Evolutionary conservation across 2,329 filamentous ascomycete genomes (phyloP), one percentile per base, ranked within the genome.

Genomic region (Colletotrichum sp.): DNA sequence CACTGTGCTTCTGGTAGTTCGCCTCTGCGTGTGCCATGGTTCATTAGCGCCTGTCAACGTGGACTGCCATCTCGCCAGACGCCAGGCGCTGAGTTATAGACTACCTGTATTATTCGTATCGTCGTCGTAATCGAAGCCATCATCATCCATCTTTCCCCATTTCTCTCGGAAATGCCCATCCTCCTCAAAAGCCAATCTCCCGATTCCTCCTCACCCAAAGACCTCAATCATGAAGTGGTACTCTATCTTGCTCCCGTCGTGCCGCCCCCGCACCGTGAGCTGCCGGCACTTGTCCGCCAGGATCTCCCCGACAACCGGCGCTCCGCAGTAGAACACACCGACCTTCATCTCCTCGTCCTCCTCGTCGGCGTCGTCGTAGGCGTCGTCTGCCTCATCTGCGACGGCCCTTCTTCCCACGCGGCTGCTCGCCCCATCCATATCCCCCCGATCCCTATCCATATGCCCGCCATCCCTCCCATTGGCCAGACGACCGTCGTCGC

Each of bases 141-240:
- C 44, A 52, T 21, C 44, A 6, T 52, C 44, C 4, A 8, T 49
- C n/a, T 34, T 30, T 62, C 15, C 15, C 16, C n/a, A 18, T 24
- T 9, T 9, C 32, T 13, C 15, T n/a, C 24, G 2, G 12, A 18
- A 24, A 26, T 44, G n/a, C 36, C 39, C 24, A 57, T 32, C 32
- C 59, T 77, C 6, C 28, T 16, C 18, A 52, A 52, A 52, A 52
- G 44, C 44, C 44, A 52, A 52, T 52, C n/a, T 52, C 44, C 44
- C 44, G 44, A 21, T 52, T 21, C n/a, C 44, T 8, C 10, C n/a
- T 68, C 30, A 89, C 5, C 86, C 88, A 83, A 92, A 92, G 0
- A 91, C 89, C 78, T 91, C 90, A 71, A 90, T 90, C 86, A 90
- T 89, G 69, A 92, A 92, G 69, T 89, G 85, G 80, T 92, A 92